A percentile compares a stretch with the other conserved stretches of the same genome.
Conservation (phyloP, 2,329 filamentous ascomycete species). For the Botrytis medusae region DNA sequence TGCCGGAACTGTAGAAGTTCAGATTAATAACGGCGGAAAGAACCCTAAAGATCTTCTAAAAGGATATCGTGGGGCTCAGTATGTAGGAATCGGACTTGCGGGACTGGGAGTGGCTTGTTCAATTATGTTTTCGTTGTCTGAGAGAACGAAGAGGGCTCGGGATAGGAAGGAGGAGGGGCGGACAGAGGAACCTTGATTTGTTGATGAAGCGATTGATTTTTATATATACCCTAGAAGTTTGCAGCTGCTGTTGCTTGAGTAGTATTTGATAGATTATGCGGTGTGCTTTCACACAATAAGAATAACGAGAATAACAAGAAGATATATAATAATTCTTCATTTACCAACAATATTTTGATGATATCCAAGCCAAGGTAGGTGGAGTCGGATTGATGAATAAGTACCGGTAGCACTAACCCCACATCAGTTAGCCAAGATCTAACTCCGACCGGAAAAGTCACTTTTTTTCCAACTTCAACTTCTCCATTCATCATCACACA, state of each 20-base stretch:
- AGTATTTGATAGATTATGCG: not conserved
- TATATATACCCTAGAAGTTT: constrained; percentile 4
- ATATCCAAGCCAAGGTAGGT: not conserved
- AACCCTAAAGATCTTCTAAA: constrained; percentile 11
- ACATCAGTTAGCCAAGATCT: not conserved
- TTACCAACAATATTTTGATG: not conserved
- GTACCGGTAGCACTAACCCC: not conserved
- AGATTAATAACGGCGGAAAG: constrained; percentile 28
- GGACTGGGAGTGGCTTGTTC: constrained; percentile 41
- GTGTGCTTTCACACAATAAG: no score
- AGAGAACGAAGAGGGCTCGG: constrained; percentile 22
- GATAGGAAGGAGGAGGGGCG: constrained; percentile 3
- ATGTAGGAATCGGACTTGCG: constrained; percentile 31
- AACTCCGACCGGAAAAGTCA: not conserved
- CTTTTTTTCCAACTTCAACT: not conserved
- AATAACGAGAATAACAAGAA: not conserved
- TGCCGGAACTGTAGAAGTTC: constrained; percentile 44
- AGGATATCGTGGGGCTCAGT: constrained; percentile 22
- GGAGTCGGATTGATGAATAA: not conserved
- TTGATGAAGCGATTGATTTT: not conserved
- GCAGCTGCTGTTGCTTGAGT: not conserved
- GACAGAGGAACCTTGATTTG: not conserved
- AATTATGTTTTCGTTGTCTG: constrained; percentile 36
- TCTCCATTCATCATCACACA: not conserved
- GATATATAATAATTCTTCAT: not conserved